These are phyloP conservation scores for Arabidopsis lyrata DNA, from an alignment of 441 rosid species.

Conservation along the genomic window DNA sequence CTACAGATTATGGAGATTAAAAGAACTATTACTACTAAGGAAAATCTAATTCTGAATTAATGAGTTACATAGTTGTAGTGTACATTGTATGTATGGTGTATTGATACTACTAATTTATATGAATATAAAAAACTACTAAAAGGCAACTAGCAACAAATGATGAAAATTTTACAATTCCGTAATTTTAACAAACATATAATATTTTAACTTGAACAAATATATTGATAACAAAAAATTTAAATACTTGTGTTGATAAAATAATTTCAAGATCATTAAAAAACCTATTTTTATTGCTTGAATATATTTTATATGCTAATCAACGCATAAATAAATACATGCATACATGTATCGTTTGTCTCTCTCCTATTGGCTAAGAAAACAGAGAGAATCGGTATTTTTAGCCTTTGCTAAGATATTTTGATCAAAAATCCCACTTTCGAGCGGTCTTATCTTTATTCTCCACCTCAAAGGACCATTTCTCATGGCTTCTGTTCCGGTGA, in stretches of 20 bases:
- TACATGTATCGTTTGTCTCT: slow-evolving; percentile 12
- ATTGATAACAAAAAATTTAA: background rate
- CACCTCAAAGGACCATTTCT: slow-evolving; percentile 15
- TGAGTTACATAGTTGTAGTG: slow-evolving; percentile 7
- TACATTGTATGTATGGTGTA: background rate
- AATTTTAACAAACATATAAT: background rate
- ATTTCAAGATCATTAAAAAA: background rate
- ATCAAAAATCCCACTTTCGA: slow-evolving; percentile 19
- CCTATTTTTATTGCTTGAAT: background rate
- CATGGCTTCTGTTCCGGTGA: slow-evolving; percentile 42
- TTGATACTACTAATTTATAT: background rate
- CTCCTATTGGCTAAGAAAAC: slow-evolving; percentile 33
- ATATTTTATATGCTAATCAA: slow-evolving; percentile 10
- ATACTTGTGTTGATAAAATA: background rate
- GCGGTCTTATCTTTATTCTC: slow-evolving; percentile 40
- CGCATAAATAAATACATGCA: background rate
- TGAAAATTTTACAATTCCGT: background rate
- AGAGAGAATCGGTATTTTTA: slow-evolving; percentile 25
- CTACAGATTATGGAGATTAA: background rate
- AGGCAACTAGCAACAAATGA: background rate
- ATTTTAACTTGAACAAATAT: background rate
- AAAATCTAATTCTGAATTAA: background rate
- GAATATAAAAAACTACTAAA: background rate
- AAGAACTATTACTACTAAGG: background rate
- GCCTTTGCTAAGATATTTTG: slow-evolving; percentile 29